These are phyloP conservation scores for Oryza punctata DNA, from an alignment of 176 grass and related monocot species.

Conservation along the genomic window DNA sequence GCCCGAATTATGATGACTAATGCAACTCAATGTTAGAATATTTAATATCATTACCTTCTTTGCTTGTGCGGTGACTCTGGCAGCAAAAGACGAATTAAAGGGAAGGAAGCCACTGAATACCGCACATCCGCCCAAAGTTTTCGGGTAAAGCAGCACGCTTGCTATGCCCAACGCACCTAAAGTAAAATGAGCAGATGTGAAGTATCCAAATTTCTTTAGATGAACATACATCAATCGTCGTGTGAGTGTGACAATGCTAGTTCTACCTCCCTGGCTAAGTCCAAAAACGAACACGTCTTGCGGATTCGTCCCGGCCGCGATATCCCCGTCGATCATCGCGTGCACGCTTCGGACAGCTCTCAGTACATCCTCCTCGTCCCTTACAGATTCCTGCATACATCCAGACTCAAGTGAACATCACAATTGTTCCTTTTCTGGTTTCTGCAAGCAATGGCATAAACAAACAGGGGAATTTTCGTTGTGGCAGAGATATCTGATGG, in stretches of 20 bases:
- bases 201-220: no score
- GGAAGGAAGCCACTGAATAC: conserved; percentile 83
- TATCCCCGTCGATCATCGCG: conserved; percentile 67
- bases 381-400: conserved; percentile 54
- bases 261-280: conserved; percentile 70
- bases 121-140: not conserved
- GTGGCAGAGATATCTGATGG: conserved; percentile 27
- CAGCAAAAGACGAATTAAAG: conserved; percentile 52
- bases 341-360: conserved; percentile 51
- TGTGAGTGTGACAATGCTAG: no score
- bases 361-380: conserved; percentile 51
- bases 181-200: no score
- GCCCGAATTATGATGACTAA: no score
- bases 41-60: conserved; percentile 53
- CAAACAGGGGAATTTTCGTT: not conserved
- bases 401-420: no score
- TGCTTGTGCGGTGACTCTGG: conserved; percentile 55
- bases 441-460: not conserved
- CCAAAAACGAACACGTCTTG: conserved; percentile 69
- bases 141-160: no score
- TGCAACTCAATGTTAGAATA: no score
- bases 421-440: no score
- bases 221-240: no score
- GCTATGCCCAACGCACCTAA: no score
- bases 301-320: conserved; percentile 46